Conservation (phyloP, 2,329 filamentous ascomycete species). For the Clonostachys byssicola region DNA sequence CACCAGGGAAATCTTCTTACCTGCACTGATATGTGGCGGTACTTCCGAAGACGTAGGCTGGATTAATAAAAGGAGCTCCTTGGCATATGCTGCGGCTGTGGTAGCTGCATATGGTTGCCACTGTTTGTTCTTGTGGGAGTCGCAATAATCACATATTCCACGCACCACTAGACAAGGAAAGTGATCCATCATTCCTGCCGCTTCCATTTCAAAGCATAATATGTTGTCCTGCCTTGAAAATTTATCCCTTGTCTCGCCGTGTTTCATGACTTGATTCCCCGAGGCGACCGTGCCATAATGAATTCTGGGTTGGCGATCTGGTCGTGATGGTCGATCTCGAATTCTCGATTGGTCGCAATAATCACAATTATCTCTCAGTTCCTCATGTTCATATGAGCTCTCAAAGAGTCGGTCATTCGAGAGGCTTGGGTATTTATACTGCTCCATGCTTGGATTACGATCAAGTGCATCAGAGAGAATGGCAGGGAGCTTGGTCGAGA, state of each 20-base stretch:
- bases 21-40: background rate
- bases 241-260: slow-evolving; percentile 25
- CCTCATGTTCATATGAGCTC: background rate
- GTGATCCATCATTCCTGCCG: slow-evolving; percentile 12
- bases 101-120: slow-evolving; percentile 17
- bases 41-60: background rate
- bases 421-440: background rate
- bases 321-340: background rate
- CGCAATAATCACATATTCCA: slow-evolving; percentile 24
- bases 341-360: background rate
- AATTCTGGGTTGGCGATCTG: slow-evolving; percentile 6
- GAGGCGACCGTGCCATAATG: slow-evolving; percentile 27
- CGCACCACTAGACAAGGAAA: slow-evolving; percentile 22
- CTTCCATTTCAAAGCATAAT: slow-evolving; percentile 1
- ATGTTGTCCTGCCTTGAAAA: slow-evolving; percentile 16
- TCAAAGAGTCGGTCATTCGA: background rate
- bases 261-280: slow-evolving; percentile 20
- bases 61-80: slow-evolving; percentile 2
- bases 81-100: slow-evolving; percentile 15
- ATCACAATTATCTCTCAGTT: background rate
- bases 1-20: background rate
- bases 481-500: background rate
- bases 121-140: slow-evolving; percentile 17
- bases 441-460: background rate
- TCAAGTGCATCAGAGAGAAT: background rate